phyloP scores from a whole-genome alignment of 2,329 filamentous ascomycete genomes.

The Fusarium temperatum region DNA sequence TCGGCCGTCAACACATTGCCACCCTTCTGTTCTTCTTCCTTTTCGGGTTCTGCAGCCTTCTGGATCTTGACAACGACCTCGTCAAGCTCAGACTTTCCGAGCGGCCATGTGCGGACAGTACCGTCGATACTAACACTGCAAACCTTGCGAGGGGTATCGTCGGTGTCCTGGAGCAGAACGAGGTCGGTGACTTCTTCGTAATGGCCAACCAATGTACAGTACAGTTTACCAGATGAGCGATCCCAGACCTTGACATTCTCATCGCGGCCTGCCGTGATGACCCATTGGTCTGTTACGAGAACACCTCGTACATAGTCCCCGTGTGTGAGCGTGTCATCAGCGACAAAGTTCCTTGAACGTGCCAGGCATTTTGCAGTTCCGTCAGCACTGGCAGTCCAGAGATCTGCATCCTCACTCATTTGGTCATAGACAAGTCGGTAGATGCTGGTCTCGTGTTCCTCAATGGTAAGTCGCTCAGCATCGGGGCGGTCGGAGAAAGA shows the following conservation, averaged over 20 bases:
- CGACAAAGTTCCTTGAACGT: slow-evolving; percentile 72
- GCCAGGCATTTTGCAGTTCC: slow-evolving; percentile 85
- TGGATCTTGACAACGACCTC: slow-evolving; percentile 56
- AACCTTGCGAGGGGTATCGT: slow-evolving; percentile 57
- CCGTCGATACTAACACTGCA: slow-evolving; percentile 91
- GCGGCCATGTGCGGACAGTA: slow-evolving; percentile 85
- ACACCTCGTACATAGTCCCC: slow-evolving; percentile 92
- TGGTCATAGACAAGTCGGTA: slow-evolving; percentile 80
- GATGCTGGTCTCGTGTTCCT: slow-evolving; percentile 90
- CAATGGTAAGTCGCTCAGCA: slow-evolving; percentile 63
- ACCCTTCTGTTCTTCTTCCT: slow-evolving; percentile 55
- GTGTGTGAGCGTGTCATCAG: slow-evolving; percentile 78
- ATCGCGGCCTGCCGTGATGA: slow-evolving; percentile 88
- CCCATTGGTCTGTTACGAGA: slow-evolving; percentile 77
- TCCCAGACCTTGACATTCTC: slow-evolving; percentile 95
- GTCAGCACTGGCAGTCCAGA: slow-evolving; percentile 95
- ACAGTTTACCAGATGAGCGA: slow-evolving; percentile 73
- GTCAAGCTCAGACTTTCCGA: slow-evolving; percentile 69
- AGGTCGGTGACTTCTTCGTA: slow-evolving; percentile 93
- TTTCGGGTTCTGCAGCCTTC: slow-evolving; percentile 61
- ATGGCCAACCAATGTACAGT: slow-evolving; percentile 82
- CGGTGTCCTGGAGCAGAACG: slow-evolving; percentile 62
- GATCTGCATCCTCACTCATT: slow-evolving; percentile 69
- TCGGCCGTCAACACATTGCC: slow-evolving; percentile 77
- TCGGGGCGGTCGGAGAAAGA: slow-evolving; percentile 52